phyloP scores from a whole-genome alignment of 768 basidiomycete genomes.

The Lactarius hatsudake region DNA sequence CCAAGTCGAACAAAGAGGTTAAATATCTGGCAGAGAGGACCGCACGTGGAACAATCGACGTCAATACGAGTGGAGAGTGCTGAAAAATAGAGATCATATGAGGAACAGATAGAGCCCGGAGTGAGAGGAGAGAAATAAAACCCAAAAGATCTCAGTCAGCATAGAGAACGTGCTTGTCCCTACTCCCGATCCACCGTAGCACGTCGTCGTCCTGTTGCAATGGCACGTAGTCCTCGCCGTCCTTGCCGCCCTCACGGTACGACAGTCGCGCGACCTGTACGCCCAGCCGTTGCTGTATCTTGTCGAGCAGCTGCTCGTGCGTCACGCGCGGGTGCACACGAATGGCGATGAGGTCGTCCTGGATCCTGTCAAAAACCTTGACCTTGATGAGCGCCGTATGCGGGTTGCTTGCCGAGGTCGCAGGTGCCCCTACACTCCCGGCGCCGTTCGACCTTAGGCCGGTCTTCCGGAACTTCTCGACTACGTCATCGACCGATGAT shows the following conservation, averaged over 20 bases:
- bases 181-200: conserved; percentile 68
- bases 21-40: neutral
- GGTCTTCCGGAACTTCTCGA: conserved; percentile 32
- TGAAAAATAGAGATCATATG: neutral
- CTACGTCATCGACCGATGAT: conserved; percentile 38
- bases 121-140: neutral
- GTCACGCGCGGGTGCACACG: conserved; percentile 92
- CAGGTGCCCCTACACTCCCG: conserved; percentile 60
- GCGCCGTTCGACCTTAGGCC: conserved; percentile 43
- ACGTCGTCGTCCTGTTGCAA: conserved; percentile 64
- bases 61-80: neutral
- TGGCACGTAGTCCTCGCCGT: conserved; percentile 60
- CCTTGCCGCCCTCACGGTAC: conserved; percentile 71
- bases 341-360: conserved; percentile 95
- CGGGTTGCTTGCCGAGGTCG: conserved; percentile 73
- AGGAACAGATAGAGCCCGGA: conserved; percentile 9
- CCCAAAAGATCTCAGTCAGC: conserved; percentile 50
- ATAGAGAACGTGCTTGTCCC: conserved; percentile 81
- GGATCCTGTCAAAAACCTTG: conserved; percentile 92
- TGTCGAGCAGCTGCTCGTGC: conserved; percentile 82
- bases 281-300: conserved; percentile 85
- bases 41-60: conserved; percentile 5
- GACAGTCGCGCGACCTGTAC: conserved; percentile 63
- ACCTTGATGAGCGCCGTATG: conserved; percentile 94
- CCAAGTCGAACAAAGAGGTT: neutral